Evolutionary conservation across 2,329 filamentous ascomycete species (phyloP).

Genomic region (Fusarium sterilihyphosum): DNA sequence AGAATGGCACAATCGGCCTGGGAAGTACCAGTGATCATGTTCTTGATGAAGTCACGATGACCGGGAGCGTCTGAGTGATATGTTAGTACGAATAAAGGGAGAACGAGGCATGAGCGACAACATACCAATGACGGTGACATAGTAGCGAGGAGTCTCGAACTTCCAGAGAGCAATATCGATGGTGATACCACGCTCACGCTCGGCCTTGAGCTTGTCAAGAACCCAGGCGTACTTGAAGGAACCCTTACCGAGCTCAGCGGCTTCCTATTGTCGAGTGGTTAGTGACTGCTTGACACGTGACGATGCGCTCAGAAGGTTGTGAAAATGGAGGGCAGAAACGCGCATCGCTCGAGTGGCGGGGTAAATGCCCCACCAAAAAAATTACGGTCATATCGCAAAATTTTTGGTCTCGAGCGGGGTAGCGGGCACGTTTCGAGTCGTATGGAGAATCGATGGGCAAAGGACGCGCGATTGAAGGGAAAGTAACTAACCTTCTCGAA

Average conservation of each 20-base stretch:
- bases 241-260: conserved; percentile 98
- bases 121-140: conserved; percentile 96
- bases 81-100: conserved; percentile 19
- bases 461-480: conserved; percentile 27
- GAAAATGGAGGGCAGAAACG: conserved; percentile 6
- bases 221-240: conserved; percentile 99
- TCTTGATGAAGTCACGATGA: conserved; percentile 99
- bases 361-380: conserved; percentile 30
- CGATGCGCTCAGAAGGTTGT: conserved; percentile 3
- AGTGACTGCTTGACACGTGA: conserved; percentile 29
- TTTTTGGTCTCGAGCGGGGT: conserved; percentile 23
- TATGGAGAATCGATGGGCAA: conserved; percentile 15
- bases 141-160: conserved; percentile 99
- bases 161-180: conserved; percentile 99
- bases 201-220: conserved; percentile 99
- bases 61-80: conserved; percentile 83
- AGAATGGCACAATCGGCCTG: conserved; percentile 99
- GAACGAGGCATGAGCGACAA: conserved; percentile 26
- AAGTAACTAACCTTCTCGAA: conserved; percentile 92
- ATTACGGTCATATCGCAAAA: conserved; percentile 27
- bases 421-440: conserved; percentile 15
- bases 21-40: conserved; percentile 99
- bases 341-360: conserved; percentile 30
- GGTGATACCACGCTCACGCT: conserved; percentile 99
- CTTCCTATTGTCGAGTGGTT: conserved; percentile 73